phyloP scores from a whole-genome alignment of 805 yeast genomes.

The Yamadazyma laniorum region DNA sequence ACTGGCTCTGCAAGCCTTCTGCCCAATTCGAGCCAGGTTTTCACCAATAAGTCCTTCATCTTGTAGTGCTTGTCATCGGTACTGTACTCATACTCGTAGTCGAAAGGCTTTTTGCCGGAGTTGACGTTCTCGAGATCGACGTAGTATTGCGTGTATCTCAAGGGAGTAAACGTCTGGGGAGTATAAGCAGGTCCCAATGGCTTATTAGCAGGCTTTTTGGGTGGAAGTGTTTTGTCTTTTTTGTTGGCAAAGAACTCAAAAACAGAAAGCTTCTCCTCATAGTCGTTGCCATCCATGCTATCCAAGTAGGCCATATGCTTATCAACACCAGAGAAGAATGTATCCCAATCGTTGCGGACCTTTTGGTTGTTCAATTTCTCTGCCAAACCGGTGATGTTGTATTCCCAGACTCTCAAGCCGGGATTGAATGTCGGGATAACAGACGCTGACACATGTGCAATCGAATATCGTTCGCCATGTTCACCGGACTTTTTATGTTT shows the following conservation, averaged over 20 bases:
- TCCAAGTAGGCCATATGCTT: constrained; percentile 25
- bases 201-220: constrained; percentile 50
- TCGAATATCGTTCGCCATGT: constrained; percentile 57
- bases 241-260: constrained; percentile 15
- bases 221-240: constrained; percentile 62
- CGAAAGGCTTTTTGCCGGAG: constrained; percentile 44
- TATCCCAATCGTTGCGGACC: constrained; percentile 51
- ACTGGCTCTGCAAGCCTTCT: constrained; percentile 49
- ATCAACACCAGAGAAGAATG: constrained; percentile 52
- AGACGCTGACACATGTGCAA: constrained; percentile 69
- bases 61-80: constrained; percentile 60
- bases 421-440: constrained; percentile 86
- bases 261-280: constrained; percentile 10
- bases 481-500: constrained; percentile 43
- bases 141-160: constrained; percentile 69
- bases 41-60: constrained; percentile 55
- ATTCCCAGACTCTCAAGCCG: constrained; percentile 82
- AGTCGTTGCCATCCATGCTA: constrained; percentile 21
- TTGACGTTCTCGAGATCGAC: constrained; percentile 58
- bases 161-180: constrained; percentile 71
- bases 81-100: constrained; percentile 63
- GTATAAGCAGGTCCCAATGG: constrained; percentile 75
- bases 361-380: background rate
- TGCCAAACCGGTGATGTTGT: constrained; percentile 62
- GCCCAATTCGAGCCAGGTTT: constrained; percentile 61